phyloP scores from a whole-genome alignment of 805 yeast genomes.

The Metschnikowia continentalis region DNA sequence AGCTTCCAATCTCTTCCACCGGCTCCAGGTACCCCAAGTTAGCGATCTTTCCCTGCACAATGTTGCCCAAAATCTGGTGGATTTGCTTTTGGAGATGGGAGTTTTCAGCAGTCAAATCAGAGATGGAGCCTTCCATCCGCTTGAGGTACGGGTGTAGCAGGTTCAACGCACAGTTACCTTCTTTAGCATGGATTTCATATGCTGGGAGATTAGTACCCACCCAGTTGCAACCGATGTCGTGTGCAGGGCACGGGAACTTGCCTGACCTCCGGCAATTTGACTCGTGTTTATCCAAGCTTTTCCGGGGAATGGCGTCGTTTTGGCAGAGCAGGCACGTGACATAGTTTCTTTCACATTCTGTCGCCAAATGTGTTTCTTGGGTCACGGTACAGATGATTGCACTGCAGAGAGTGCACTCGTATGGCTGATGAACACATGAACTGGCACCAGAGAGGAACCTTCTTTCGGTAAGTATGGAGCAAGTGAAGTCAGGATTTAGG shows the following conservation, averaged over 20 bases:
- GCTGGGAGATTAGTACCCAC: slow-evolving; percentile 33
- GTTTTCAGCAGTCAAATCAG: slow-evolving; percentile 33
- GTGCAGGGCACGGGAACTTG: slow-evolving; percentile 44
- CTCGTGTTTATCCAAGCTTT: slow-evolving; percentile 36
- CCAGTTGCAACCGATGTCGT: slow-evolving; percentile 49
- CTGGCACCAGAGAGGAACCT: slow-evolving; percentile 15
- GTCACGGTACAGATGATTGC: slow-evolving; percentile 24
- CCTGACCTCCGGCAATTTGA: slow-evolving; percentile 38
- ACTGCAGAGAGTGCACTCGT: slow-evolving; percentile 37
- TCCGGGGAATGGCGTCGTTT: slow-evolving; percentile 38
- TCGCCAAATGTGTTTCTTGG: slow-evolving; percentile 31
- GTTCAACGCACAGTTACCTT: slow-evolving; percentile 29
- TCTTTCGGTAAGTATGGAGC: slow-evolving; percentile 17
- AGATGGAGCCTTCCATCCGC: slow-evolving; percentile 23
- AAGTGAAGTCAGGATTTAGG: not conserved
- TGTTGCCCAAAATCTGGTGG: slow-evolving; percentile 42
- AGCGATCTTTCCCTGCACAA: slow-evolving; percentile 47
- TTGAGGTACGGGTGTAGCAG: slow-evolving; percentile 26
- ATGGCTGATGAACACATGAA: slow-evolving; percentile 38
- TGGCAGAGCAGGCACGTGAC: slow-evolving; percentile 40
- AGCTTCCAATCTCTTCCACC: slow-evolving; percentile 41
- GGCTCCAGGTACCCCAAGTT: slow-evolving; percentile 47
- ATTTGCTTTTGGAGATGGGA: slow-evolving; percentile 39
- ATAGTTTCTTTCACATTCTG: slow-evolving; percentile 38
- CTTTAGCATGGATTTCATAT: slow-evolving; percentile 32